Percentiles rank a stretch among this genome's conserved stretches.
phyloP scores from a whole-genome alignment of 2,329 filamentous ascomycete genomes.

The Venturia effusa region DNA sequence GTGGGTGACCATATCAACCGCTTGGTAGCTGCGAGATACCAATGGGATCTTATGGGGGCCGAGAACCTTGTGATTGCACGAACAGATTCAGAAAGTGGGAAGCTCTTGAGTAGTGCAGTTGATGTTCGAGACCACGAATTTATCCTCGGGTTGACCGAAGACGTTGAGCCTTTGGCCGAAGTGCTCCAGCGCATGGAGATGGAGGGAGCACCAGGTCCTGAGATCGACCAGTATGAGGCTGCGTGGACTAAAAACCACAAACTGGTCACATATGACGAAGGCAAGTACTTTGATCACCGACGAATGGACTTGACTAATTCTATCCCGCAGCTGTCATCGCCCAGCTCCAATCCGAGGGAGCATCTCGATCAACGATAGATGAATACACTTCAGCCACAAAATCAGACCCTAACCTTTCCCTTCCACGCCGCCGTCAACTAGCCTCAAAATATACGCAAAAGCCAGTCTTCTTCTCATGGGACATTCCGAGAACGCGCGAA shows the following conservation, averaged over 20 bases:
- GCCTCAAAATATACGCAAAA: constrained; percentile 56
- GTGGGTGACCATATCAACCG: constrained; percentile 94
- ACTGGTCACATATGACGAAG: constrained; percentile 82
- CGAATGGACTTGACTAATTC: neutral
- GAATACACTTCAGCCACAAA: constrained; percentile 54
- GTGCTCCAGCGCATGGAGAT: constrained; percentile 84
- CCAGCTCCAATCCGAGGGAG: constrained; percentile 59
- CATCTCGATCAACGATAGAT: constrained; percentile 51
- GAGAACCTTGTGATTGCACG: constrained; percentile 93
- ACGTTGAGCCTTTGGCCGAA: constrained; percentile 74
- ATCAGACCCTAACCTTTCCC: constrained; percentile 61
- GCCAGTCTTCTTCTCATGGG: constrained; percentile 77
- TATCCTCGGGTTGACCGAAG: constrained; percentile 76
- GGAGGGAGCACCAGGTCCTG: constrained; percentile 60
- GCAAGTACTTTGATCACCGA: neutral
- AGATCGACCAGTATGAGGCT: constrained; percentile 80
- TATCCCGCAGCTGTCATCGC: constrained; percentile 53
- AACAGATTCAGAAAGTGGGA: constrained; percentile 91
- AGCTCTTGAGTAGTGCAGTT: constrained; percentile 78
- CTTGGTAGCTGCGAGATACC: constrained; percentile 81
- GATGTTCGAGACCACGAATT: constrained; percentile 95
- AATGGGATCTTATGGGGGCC: constrained; percentile 96
- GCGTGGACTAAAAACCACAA: constrained; percentile 79
- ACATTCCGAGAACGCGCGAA: constrained; percentile 84
- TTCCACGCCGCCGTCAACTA: constrained; percentile 64